Evolutionary conservation across 2,329 filamentous ascomycete species (phyloP).

Genomic region (Mycosphaerella sp.): DNA sequence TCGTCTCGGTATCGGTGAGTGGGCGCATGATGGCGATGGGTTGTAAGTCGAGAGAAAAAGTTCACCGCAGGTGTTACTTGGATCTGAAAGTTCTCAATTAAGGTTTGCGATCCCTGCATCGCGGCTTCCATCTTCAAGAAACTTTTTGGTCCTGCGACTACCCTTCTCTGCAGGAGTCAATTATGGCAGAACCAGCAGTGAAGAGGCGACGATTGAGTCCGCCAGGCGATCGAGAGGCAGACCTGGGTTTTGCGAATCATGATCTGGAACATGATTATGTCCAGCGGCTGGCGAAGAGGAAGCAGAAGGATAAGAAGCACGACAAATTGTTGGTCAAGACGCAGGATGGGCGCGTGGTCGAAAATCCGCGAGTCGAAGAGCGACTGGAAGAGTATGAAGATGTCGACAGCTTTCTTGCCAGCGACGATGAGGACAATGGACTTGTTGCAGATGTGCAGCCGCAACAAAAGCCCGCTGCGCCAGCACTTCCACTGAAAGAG

Average conservation of each 20-base stretch:
- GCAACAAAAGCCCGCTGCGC: slow-evolving; percentile 46
- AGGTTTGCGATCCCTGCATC: not conserved
- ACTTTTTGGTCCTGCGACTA: not conserved
- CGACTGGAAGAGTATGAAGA: slow-evolving; percentile 40
- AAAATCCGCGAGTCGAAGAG: slow-evolving; percentile 39
- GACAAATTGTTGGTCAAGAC: slow-evolving; percentile 82
- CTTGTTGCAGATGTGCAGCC: slow-evolving; percentile 43
- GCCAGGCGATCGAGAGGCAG: slow-evolving; percentile 31
- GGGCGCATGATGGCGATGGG: slow-evolving; percentile 58
- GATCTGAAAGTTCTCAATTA: not conserved
- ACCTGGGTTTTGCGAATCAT: slow-evolving; percentile 58
- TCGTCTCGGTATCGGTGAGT: slow-evolving; percentile 71
- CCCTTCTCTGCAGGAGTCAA: not conserved
- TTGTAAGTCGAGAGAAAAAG: not conserved
- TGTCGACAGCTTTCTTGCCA: slow-evolving; percentile 59
- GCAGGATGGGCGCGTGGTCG: slow-evolving; percentile 63
- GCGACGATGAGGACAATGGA: slow-evolving; percentile 44
- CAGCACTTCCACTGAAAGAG: slow-evolving; percentile 64
- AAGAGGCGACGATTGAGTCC: slow-evolving; percentile 50
- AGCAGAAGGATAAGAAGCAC: slow-evolving; percentile 59
- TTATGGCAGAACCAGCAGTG: slow-evolving; percentile 44
- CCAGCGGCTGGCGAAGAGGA: slow-evolving; percentile 64
- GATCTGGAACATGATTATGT: slow-evolving; percentile 91
- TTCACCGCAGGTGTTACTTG: too few relatives aligned
- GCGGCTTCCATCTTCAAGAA: not conserved